Conservation (phyloP, 2,329 filamentous ascomycete genomes). For the Alternaria brassicicola region DNA sequence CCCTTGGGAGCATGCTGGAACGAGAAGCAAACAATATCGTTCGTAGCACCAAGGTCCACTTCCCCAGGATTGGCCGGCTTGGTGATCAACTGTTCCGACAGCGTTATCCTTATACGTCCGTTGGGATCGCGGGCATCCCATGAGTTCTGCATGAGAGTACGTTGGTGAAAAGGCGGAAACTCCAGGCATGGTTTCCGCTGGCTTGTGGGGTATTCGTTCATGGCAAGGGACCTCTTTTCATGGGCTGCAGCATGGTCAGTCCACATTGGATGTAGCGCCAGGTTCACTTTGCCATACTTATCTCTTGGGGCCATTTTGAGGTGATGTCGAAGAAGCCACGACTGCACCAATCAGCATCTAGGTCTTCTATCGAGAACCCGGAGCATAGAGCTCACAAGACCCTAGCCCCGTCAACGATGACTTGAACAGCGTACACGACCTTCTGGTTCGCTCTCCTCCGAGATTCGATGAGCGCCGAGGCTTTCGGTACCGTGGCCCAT, state of each 20-base stretch:
- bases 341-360: constrained; percentile 30
- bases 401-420: constrained; percentile 36
- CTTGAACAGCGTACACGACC: constrained; percentile 37
- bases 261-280: too few species aligned
- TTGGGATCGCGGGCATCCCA: constrained; percentile 75
- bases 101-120: constrained; percentile 76
- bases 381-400: constrained; percentile 36
- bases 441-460: constrained; percentile 31
- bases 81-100: constrained; percentile 71
- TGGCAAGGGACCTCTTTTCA: constrained; percentile 30
- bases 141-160: constrained; percentile 70
- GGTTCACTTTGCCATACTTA: constrained; percentile 22
- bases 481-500: constrained; percentile 35
- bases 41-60: constrained; percentile 65
- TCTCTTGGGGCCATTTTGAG: constrained; percentile 42
- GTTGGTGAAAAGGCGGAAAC: constrained; percentile 75
- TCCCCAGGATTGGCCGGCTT: constrained; percentile 26
- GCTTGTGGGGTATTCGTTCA: constrained; percentile 59
- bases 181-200: constrained; percentile 59
- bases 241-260: constrained; percentile 23
- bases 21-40: constrained; percentile 77
- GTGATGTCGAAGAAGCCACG: constrained; percentile 35
- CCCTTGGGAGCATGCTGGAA: constrained; percentile 84
- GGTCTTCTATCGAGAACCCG: constrained; percentile 16
- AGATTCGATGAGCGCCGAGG: constrained; percentile 36